Evolutionary conservation across 75 land plant genomes (phyloP).

Genomic region (Selaginella moellendorffii): DNA sequence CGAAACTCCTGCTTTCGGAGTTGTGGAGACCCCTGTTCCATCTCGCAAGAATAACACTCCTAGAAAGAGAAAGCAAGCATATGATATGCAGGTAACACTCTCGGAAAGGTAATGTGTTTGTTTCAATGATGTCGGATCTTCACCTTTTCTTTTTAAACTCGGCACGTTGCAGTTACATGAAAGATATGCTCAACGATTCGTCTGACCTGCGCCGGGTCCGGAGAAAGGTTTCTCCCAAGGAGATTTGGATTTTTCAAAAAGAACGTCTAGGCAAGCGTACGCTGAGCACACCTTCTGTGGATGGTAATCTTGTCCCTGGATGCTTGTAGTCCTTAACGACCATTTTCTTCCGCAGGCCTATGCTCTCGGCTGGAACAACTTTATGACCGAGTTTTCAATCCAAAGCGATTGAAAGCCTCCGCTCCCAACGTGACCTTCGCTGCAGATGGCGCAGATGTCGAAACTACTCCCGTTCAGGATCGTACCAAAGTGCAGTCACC

Average conservation of each 20-base stretch:
- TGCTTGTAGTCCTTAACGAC: neutral
- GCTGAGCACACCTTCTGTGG: neutral
- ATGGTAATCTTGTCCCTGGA: neutral
- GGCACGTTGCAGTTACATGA: neutral
- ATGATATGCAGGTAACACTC: neutral
- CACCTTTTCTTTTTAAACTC: too few relatives aligned
- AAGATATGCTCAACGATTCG: neutral
- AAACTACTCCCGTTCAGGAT: neutral
- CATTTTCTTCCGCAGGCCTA: neutral
- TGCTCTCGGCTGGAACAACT: neutral
- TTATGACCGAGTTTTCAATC: neutral
- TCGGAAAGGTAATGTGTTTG: neutral
- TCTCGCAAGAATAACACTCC: neutral
- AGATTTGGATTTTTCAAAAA: neutral
- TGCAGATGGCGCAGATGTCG: neutral
- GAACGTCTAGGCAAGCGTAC: neutral
- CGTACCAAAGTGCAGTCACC: too few relatives aligned
- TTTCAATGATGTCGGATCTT: too few relatives aligned
- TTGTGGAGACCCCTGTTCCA: conserved; percentile 2
- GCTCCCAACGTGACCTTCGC: neutral
- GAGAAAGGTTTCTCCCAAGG: neutral
- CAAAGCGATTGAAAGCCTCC: neutral
- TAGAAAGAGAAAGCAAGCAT: neutral
- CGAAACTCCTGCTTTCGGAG: neutral
- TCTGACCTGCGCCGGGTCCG: neutral